A percentile compares a stretch with the other conserved stretches of the same genome.
phyloP scores from a whole-genome alignment of 1,284 basidiomycete species.

The Moesziomyces parantarcticus region DNA sequence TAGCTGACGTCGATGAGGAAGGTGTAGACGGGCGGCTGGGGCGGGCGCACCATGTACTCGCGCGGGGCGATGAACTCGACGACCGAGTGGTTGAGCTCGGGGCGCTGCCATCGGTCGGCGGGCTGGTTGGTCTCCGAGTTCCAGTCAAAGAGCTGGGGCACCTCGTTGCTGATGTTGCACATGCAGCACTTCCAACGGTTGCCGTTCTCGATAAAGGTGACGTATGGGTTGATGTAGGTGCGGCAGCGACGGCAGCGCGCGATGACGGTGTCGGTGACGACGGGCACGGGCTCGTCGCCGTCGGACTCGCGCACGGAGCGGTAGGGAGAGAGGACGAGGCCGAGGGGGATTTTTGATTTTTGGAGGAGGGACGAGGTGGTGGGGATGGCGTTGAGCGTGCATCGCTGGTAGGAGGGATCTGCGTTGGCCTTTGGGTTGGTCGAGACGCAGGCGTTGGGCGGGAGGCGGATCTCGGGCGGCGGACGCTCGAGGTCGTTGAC shows the following conservation, averaged over 20 bases:
- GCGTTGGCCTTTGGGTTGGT: slow-evolving; percentile 84
- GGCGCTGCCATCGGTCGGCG: slow-evolving; percentile 91
- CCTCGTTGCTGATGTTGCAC: slow-evolving; percentile 98
- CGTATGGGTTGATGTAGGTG: slow-evolving; percentile 98
- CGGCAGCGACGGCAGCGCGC: slow-evolving; percentile 96
- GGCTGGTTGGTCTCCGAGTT: slow-evolving; percentile 92
- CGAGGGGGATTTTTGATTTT: slow-evolving; percentile 94
- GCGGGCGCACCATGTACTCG: slow-evolving; percentile 98
- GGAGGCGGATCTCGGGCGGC: slow-evolving; percentile 89
- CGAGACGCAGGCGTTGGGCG: slow-evolving; percentile 82
- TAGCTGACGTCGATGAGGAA: slow-evolving; percentile 98
- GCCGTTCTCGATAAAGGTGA: slow-evolving; percentile 97
- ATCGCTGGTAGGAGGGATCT: slow-evolving; percentile 90
- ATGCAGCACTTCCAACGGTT: slow-evolving; percentile 99
- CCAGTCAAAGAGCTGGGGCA: slow-evolving; percentile 99
- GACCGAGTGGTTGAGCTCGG: slow-evolving; percentile 90
- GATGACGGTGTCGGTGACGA: slow-evolving; percentile 93
- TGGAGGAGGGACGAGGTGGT: slow-evolving; percentile 88
- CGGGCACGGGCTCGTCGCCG: slow-evolving; percentile 80
- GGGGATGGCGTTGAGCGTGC: slow-evolving; percentile 90
- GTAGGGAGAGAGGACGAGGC: slow-evolving; percentile 90
- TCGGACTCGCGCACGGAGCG: slow-evolving; percentile 75
- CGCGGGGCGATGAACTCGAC: slow-evolving; percentile 98
- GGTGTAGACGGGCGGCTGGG: slow-evolving; percentile 95
- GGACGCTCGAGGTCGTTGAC: slow-evolving; percentile 82